A percentile compares a stretch with the other conserved stretches of the same genome.
Evolutionary conservation across 345 rosid genomes (phyloP).

Genomic region (Brassica nigra): DNA sequence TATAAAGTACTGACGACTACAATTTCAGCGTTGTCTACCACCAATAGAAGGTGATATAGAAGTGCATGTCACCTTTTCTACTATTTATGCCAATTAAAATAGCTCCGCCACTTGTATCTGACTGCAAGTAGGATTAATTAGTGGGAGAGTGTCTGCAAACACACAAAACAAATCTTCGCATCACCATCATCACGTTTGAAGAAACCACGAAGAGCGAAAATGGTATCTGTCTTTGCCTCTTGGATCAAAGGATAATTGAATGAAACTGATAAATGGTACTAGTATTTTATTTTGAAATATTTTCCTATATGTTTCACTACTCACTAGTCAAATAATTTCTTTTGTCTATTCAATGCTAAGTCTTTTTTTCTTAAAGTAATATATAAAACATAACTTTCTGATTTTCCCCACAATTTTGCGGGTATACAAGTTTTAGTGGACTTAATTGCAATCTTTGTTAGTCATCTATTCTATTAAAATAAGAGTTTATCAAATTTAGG

Average conservation of each 20-base stretch:
- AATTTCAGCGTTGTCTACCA: slow-evolving; percentile 16
- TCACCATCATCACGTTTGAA: slow-evolving; percentile 15
- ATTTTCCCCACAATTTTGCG: neutral
- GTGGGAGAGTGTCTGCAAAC: slow-evolving; percentile 12
- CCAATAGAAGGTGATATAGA: slow-evolving; percentile 9
- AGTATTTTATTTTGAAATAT: neutral
- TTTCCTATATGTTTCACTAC: neutral
- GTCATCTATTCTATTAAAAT: neutral
- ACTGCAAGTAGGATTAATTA: slow-evolving; percentile 13
- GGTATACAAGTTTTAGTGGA: neutral
- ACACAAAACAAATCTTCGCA: slow-evolving; percentile 2
- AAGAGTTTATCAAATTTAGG: neutral
- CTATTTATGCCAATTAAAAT: slow-evolving; percentile 1
- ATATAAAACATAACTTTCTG: neutral
- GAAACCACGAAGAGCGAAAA: neutral
- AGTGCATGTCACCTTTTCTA: slow-evolving; percentile 10
- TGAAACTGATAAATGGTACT: neutral
- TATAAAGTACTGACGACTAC: slow-evolving; percentile 7
- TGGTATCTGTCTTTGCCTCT: neutral
- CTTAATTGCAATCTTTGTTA: neutral
- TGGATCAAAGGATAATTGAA: neutral
- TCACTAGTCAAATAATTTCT: neutral
- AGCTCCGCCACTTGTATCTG: slow-evolving; percentile 5
- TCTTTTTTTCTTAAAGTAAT: neutral
- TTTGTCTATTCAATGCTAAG: neutral